phyloP scores from a whole-genome alignment of 306 rosid genomes.

The Parietaria judaica region DNA sequence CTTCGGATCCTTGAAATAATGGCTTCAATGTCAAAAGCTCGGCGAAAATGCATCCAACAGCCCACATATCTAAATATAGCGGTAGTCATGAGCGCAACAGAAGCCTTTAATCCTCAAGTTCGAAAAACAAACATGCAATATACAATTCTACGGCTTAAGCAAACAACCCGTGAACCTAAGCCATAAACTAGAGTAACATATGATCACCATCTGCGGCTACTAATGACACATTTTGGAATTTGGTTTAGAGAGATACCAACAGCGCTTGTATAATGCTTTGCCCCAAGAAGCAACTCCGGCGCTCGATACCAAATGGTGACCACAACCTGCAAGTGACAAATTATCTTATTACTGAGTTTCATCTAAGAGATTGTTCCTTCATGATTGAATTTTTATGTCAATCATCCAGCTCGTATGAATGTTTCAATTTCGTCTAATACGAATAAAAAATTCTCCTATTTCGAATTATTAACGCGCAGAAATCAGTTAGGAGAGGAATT shows the following conservation, averaged over 20 bases:
- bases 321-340: slow-evolving; percentile 61
- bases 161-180: slow-evolving; percentile 2
- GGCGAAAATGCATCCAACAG: slow-evolving; percentile 98
- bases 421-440: no score
- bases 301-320: slow-evolving; percentile 99
- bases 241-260: slow-evolving; percentile 61
- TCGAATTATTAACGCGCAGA: no score
- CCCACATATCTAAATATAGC: slow-evolving; percentile 89
- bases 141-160: neutral
- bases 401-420: neutral
- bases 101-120: neutral
- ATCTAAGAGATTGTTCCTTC: neutral
- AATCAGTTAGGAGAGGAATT: no score
- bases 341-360: neutral
- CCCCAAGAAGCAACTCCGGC: slow-evolving; percentile 98
- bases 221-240: slow-evolving; percentile 1
- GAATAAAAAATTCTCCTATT: no score
- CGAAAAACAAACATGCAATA: neutral
- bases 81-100: slow-evolving; percentile 3
- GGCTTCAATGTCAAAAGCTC: slow-evolving; percentile 98
- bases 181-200: slow-evolving; percentile 3
- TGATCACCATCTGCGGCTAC: neutral
- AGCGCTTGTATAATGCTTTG: slow-evolving; percentile 97
- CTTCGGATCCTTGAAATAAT: slow-evolving; percentile 94
- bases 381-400: neutral